phyloP scores from a whole-genome alignment of 2,329 filamentous ascomycete genomes.

The Fusarium multiceps region DNA sequence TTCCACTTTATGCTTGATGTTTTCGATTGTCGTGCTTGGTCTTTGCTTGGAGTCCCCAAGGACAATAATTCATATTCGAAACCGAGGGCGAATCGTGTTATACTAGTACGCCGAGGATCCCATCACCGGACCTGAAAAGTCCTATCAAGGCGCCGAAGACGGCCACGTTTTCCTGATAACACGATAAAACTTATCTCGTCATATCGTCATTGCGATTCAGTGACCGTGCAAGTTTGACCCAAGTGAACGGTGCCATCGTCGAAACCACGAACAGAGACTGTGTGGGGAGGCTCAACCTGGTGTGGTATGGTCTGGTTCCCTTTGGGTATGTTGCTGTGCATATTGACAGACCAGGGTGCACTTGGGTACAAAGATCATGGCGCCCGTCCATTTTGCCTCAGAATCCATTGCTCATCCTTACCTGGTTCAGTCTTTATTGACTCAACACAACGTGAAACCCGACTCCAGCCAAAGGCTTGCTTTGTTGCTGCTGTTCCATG shows the following conservation, averaged over 20 bases:
- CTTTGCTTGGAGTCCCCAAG: conserved; percentile 13
- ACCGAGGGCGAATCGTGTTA: conserved; percentile 16
- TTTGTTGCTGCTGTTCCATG: conserved; percentile 37
- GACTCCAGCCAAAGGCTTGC: not conserved
- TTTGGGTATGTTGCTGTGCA: conserved; percentile 30
- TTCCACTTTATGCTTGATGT: not conserved
- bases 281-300: conserved; percentile 30
- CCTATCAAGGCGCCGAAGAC: conserved; percentile 36
- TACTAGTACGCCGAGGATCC: conserved; percentile 33
- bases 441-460: conserved; percentile 36
- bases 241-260: conserved; percentile 35
- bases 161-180: conserved; percentile 36
- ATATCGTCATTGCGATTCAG: conserved; percentile 34
- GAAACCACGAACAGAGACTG: conserved; percentile 22
- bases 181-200: conserved; percentile 28
- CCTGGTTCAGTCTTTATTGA: conserved; percentile 28
- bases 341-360: conserved; percentile 31
- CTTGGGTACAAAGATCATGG: conserved; percentile 36
- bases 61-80: conserved; percentile 19
- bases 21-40: conserved; percentile 1
- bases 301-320: conserved; percentile 26
- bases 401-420: conserved; percentile 35
- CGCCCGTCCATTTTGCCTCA: conserved; percentile 33
- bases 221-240: conserved; percentile 24
- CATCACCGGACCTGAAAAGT: conserved; percentile 9